Percentiles rank a stretch among this genome's conserved stretches.
Evolutionary conservation across 495 filamentous ascomycete species (phyloP).

Genomic region (Xylaria sp.): DNA sequence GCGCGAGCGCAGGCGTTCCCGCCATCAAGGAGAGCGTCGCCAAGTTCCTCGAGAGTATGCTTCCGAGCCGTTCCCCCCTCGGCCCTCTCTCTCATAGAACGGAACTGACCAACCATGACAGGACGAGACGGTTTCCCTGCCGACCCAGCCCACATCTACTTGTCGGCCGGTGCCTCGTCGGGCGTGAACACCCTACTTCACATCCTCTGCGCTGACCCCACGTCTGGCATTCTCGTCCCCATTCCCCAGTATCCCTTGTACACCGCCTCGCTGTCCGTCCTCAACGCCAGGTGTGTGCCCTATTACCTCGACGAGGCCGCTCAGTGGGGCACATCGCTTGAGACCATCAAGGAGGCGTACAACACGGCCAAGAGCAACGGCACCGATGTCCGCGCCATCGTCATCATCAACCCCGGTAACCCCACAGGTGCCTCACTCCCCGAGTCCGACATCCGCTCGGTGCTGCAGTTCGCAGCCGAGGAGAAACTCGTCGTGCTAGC

Average conservation of each 20-base stretch:
- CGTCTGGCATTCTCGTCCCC: conserved; percentile 87
- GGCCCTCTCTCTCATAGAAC: neutral
- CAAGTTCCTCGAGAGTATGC: conserved; percentile 83
- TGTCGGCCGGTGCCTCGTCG: conserved; percentile 88
- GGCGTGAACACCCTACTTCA: conserved; percentile 93
- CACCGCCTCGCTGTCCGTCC: conserved; percentile 86
- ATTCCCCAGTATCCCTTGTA: conserved; percentile 99
- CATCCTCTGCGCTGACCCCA: conserved; percentile 80
- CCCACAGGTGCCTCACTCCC: conserved; percentile 88
- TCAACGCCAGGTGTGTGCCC: conserved; percentile 87
- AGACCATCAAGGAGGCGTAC: conserved; percentile 72
- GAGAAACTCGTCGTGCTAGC: conserved; percentile 89
- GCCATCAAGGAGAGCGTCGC: conserved; percentile 88
- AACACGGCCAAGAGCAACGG: conserved; percentile 74
- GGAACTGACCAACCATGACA: conserved; percentile 40
- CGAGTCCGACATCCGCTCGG: conserved; percentile 76
- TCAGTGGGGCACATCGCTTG: conserved; percentile 85
- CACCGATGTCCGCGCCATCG: conserved; percentile 87
- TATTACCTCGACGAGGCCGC: conserved; percentile 89
- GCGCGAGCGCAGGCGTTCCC: conserved; percentile 86
- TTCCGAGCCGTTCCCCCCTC: neutral
- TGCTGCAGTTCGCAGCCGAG: conserved; percentile 83
- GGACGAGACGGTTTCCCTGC: conserved; percentile 86
- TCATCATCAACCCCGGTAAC: conserved; percentile 98
- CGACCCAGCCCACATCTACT: conserved; percentile 78